These are phyloP conservation scores for Ophiostoma himal-ulmi DNA, from an alignment of 2,329 filamentous ascomycete genomes.

Conservation along the genomic window DNA sequence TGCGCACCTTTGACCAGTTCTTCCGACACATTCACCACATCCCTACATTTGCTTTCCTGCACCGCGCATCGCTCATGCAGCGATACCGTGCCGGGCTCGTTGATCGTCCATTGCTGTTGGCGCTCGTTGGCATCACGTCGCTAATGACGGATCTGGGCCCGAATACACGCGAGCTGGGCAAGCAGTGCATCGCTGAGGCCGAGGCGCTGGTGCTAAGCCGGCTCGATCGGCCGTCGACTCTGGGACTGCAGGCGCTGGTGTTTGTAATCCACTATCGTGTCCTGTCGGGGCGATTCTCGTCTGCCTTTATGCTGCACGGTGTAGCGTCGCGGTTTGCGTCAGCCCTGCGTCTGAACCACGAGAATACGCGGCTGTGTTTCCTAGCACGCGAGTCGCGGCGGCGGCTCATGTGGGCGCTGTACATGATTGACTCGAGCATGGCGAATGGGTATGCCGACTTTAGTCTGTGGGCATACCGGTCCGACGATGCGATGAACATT, in stretches of 20 bases:
- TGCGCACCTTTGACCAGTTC: conserved; percentile 51
- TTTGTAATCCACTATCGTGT: conserved; percentile 45
- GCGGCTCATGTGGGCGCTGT: conserved; percentile 45
- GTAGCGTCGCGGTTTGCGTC: conserved; percentile 44
- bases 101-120: conserved; percentile 48
- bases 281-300: conserved; percentile 41
- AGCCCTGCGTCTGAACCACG: conserved; percentile 46
- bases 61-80: conserved; percentile 55
- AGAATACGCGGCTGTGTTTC: conserved; percentile 42
- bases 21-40: conserved; percentile 56
- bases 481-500: conserved; percentile 39
- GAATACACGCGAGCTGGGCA: conserved; percentile 47
- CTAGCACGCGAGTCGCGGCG: conserved; percentile 42
- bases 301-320: conserved; percentile 45
- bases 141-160: conserved; percentile 50
- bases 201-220: conserved; percentile 48
- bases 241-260: conserved; percentile 47
- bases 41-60: conserved; percentile 53
- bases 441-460: conserved; percentile 44
- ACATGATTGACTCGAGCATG: conserved; percentile 44
- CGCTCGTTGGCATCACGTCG: conserved; percentile 51
- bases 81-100: conserved; percentile 52
- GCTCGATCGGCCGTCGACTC: conserved; percentile 50
- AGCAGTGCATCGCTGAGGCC: conserved; percentile 50
- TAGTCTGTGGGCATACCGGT: conserved; percentile 39